Evolutionary conservation across 257 asterid species (phyloP).

Genomic region (Solanum lycopersicoides): DNA sequence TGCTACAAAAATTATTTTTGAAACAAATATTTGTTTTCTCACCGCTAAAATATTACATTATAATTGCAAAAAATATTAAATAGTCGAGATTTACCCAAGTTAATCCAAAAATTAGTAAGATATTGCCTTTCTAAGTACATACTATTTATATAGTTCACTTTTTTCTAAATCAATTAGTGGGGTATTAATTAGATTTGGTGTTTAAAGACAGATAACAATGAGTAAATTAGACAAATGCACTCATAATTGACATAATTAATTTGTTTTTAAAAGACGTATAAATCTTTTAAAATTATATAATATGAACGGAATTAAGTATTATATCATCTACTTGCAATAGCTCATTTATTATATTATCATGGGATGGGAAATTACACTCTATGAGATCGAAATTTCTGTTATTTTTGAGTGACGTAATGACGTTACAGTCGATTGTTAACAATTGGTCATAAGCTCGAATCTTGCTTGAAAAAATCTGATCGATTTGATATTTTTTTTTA

Average conservation of each 20-base stretch:
- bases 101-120: neutral
- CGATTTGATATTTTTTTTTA: neutral
- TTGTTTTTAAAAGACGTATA: too few species aligned
- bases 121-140: neutral
- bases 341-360: neutral
- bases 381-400: neutral
- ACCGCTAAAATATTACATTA: neutral
- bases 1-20: neutral
- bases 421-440: neutral
- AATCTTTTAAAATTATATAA: too few species aligned
- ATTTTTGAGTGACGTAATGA: neutral
- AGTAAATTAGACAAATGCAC: neutral
- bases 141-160: neutral
- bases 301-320: too few species aligned
- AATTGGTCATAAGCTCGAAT: neutral
- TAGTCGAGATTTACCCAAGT: neutral
- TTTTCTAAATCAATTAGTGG: neutral
- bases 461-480: neutral
- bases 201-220: neutral
- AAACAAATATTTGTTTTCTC: neutral
- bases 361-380: neutral
- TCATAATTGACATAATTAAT: too few species aligned
- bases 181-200: neutral
- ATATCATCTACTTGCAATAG: neutral
- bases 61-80: neutral